phyloP scores from a whole-genome alignment of 73 alveolate species.

The Effrenium voratum region DNA sequence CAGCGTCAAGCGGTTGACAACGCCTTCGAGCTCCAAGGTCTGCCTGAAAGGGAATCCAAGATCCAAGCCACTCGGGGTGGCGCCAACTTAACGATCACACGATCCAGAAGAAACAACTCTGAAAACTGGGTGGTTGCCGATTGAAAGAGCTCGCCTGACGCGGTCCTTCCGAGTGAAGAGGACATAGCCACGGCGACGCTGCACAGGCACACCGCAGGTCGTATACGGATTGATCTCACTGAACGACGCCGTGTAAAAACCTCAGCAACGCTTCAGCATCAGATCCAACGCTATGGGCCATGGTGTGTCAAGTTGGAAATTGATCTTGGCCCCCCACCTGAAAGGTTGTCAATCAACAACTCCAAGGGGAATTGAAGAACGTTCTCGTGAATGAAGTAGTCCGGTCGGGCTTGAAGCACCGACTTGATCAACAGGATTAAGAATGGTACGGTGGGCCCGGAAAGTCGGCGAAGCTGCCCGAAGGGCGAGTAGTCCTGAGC shows the following conservation, averaged over 20 bases:
- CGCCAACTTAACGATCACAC: too few species aligned
- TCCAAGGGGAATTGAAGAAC: not conserved
- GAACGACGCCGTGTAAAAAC: not conserved
- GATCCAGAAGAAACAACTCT: too few species aligned
- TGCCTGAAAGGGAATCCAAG: too few species aligned
- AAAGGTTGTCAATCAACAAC: not conserved
- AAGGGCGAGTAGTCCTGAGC: slow-evolving; percentile 1
- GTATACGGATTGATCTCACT: not conserved
- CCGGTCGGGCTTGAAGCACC: slow-evolving; percentile 1
- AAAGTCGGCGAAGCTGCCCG: not conserved
- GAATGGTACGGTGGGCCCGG: slow-evolving; percentile 6
- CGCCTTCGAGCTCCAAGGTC: too few species aligned
- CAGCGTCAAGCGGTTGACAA: too few species aligned
- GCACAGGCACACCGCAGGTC: slow-evolving; percentile 15
- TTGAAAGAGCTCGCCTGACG: too few species aligned
- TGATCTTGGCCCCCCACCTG: too few species aligned
- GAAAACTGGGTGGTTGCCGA: too few species aligned
- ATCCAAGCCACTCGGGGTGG: too few species aligned
- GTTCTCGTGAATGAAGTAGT: slow-evolving; percentile 23
- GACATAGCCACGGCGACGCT: not conserved
- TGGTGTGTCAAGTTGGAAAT: too few species aligned
- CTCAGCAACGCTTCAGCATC: not conserved
- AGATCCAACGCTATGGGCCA: too few species aligned
- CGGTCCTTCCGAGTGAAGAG: not conserved
- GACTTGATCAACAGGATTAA: slow-evolving; percentile 14